These are phyloP conservation scores for Metschnikowia santaceciliae DNA, from an alignment of 805 yeast genomes.

Conservation along the genomic window DNA sequence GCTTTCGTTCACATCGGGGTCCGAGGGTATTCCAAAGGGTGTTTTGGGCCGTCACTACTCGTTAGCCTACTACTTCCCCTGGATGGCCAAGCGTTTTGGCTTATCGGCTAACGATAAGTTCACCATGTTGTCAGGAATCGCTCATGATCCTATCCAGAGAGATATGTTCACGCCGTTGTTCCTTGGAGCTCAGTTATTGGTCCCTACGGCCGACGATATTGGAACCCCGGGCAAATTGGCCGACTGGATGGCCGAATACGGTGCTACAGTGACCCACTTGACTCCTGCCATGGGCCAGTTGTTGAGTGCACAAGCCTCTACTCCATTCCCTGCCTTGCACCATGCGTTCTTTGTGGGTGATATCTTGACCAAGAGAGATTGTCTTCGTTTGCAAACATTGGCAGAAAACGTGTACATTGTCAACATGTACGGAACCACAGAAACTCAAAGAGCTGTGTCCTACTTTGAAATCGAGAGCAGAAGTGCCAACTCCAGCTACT, in stretches of 20 bases:
- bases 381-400: conserved; percentile 84
- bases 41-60: conserved; percentile 97
- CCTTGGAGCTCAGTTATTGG: conserved; percentile 87
- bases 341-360: conserved; percentile 99
- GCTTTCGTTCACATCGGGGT: conserved; percentile 92
- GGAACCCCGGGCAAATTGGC: conserved; percentile 98
- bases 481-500: conserved; percentile 61
- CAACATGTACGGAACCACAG: conserved; percentile 99
- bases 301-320: conserved; percentile 89
- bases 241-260: conserved; percentile 90
- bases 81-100: conserved; percentile 91
- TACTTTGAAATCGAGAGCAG: conserved; percentile 84
- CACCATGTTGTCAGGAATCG: conserved; percentile 98
- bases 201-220: conserved; percentile 95
- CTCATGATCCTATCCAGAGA: conserved; percentile 98
- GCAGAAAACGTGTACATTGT: conserved; percentile 88
- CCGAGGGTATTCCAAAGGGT: conserved; percentile 98
- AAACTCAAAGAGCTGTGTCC: conserved; percentile 97
- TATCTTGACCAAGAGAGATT: conserved; percentile 94
- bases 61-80: conserved; percentile 93
- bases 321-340: conserved; percentile 78
- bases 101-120: conserved; percentile 77
- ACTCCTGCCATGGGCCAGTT: conserved; percentile 99
- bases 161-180: conserved; percentile 98
- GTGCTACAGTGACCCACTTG: conserved; percentile 93